A percentile compares a stretch with the other conserved stretches of the same genome.
These are phyloP conservation scores for Ustilaginoidea virens DNA, from an alignment of 2,329 filamentous ascomycete species.

Conservation along the genomic window DNA sequence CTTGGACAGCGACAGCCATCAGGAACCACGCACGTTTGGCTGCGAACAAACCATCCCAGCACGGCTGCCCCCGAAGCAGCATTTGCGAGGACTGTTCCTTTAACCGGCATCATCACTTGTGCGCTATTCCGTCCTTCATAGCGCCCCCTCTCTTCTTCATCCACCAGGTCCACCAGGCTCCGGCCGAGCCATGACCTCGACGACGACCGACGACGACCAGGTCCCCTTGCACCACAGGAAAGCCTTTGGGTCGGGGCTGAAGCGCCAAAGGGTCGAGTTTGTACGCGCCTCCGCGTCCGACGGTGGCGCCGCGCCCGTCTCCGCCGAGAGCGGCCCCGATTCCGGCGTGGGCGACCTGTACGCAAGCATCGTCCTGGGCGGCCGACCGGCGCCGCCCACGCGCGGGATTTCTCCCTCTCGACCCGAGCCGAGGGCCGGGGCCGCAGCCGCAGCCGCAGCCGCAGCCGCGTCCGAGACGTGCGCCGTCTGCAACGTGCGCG, in stretches of 20 bases:
- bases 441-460: conserved; percentile 6
- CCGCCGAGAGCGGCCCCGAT: conserved; percentile 8
- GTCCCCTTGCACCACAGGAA: conserved; percentile 36
- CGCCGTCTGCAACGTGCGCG: conserved; percentile 19
- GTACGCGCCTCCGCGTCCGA: conserved; percentile 34
- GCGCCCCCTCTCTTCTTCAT: background rate
- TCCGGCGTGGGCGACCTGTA: conserved; percentile 42
- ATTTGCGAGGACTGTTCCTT: too few species aligned
- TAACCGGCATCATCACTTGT: background rate
- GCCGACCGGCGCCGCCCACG: conserved; percentile 10
- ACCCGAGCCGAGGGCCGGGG: too few species aligned
- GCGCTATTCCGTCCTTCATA: background rate
- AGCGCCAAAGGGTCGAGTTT: conserved; percentile 38
- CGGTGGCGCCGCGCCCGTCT: conserved; percentile 12
- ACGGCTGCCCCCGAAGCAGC: too few species aligned
- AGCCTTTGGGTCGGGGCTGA: conserved; percentile 40
- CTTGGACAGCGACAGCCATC: too few species aligned
- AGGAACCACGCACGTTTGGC: too few species aligned
- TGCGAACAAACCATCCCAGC: too few species aligned
- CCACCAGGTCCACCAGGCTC: conserved; percentile 10
- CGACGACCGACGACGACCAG: conserved; percentile 23
- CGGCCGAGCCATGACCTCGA: conserved; percentile 12
- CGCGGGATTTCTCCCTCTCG: too few species aligned
- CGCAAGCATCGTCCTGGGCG: conserved; percentile 48
- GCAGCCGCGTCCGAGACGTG: conserved; percentile 12